Base-by-base conservation (phyloP, 257 asterid species). In the Coffea eugenioides region DNA sequence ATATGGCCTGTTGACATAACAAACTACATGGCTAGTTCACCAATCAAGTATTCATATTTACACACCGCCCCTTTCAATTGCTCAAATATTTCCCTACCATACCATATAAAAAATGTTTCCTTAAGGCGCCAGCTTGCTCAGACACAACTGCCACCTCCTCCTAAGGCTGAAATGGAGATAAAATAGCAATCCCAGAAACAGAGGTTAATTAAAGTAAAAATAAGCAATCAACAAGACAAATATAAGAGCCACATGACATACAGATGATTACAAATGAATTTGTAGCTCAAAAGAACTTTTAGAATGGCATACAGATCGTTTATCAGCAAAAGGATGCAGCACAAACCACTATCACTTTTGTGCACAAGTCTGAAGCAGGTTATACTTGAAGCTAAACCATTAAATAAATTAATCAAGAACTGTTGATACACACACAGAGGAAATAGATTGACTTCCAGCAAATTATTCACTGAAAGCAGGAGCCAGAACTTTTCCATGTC, bases 101-200 rank as follows among this genome's bases (percentile, higher is more conserved):
- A 90, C 92, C 94, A 92, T 91, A 90, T 85, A 82, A 73, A 87
- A 78, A 70, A 73, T 41, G 81, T 80, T 56, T 87, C 87, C 88
- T 83, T 85, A 67, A 39, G 56, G 86, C 85, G 78, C 91, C 92
- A 85, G 93, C 97, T 70, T 80, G 91, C 91, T 80, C 88, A 87
- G 84, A 85, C 78, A 81, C 77, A 84, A 89, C 88, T 80, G 86
- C 97, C 86, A 76, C 92, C 87, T 86, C 91, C 91, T 84, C 81
- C 77, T 83, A 79, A 78, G 6, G 83, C 92, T 89, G 90, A 87
- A 89, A 89, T 87, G 69, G 69, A 84, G 85, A 84, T 81, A 78
- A 81, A 82, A 81, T 80, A 81, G 83, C 77, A 84, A 71, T 83
- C 79, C 86, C 83, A 73, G 77, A 69, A 79, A 83, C 80, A 85